Percentiles rank a stretch among this genome's conserved stretches.
These are phyloP conservation scores for Rhododendron molle DNA, from an alignment of 148 eudicot genomes.

Conservation along the genomic window DNA sequence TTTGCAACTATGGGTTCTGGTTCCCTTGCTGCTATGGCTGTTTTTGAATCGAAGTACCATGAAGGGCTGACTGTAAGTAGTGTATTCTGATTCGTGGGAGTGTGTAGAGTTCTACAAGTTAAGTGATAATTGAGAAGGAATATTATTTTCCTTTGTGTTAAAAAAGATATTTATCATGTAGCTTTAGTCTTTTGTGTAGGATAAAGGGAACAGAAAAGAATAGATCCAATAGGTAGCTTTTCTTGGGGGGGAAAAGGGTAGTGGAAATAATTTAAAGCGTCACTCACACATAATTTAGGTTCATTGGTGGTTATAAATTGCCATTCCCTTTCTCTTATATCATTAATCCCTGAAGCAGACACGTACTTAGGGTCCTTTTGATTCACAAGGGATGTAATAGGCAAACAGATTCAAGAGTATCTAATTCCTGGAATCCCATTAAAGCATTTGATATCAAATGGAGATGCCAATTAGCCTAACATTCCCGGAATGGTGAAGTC, in stretches of 20 bases:
- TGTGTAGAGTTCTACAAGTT: background rate
- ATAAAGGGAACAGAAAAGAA: background rate
- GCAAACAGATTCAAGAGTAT: background rate
- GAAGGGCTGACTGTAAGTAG: slow-evolving; percentile 86
- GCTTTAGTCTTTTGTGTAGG: background rate
- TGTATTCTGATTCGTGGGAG: background rate
- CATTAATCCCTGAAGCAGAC: background rate
- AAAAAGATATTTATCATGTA: background rate
- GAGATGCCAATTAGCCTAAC: background rate
- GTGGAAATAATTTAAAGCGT: background rate
- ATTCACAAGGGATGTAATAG: background rate
- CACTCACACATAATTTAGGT: no score
- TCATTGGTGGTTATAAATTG: background rate
- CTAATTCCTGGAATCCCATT: no score
- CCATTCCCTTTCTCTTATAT: background rate
- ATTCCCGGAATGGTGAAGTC: background rate
- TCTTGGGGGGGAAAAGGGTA: background rate
- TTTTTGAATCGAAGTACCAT: slow-evolving; percentile 73
- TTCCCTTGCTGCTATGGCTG: slow-evolving; percentile 86
- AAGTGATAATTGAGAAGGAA: background rate
- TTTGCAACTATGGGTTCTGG: slow-evolving; percentile 95
- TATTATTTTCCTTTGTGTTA: background rate
- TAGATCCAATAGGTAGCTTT: background rate
- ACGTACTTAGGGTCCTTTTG: background rate
- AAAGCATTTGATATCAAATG: background rate